Evolutionary conservation across 345 rosid genomes (phyloP).

Genomic region (Combretum micranthum): DNA sequence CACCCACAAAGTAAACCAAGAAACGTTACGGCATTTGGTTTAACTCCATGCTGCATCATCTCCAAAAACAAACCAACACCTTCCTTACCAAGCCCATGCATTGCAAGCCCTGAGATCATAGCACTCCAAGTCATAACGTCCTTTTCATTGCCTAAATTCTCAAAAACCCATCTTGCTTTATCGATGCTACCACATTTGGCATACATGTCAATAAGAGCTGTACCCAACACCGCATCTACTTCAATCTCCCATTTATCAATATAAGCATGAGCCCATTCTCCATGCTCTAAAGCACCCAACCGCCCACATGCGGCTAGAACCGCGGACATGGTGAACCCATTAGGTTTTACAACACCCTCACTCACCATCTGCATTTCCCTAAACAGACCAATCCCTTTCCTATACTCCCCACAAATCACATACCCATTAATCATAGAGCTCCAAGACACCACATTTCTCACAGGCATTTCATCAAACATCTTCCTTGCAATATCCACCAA

Average conservation of each 20-base stretch:
- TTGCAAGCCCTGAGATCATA: conserved; percentile 31
- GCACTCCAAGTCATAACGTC: conserved; percentile 38
- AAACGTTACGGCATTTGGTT: conserved; percentile 17
- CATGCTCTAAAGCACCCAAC: conserved; percentile 41
- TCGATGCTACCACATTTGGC: conserved; percentile 50
- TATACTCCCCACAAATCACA: conserved; percentile 36
- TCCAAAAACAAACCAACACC: conserved; percentile 17
- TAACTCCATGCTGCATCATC: conserved; percentile 11
- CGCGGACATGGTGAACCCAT: conserved; percentile 39
- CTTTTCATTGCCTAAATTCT: conserved; percentile 19
- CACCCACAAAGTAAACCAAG: conserved; percentile 29
- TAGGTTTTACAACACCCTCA: conserved; percentile 23
- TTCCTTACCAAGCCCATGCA: conserved; percentile 28
- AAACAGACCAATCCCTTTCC: conserved; percentile 37
- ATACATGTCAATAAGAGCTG: conserved; percentile 57
- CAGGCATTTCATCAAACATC: conserved; percentile 45
- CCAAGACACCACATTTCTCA: conserved; percentile 47
- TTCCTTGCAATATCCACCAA: conserved; percentile 26
- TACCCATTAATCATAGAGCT: conserved; percentile 47
- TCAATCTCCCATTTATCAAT: conserved; percentile 28
- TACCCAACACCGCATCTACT: conserved; percentile 41
- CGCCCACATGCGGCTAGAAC: conserved; percentile 49
- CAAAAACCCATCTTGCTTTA: conserved; percentile 32
- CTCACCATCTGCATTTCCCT: conserved; percentile 34
- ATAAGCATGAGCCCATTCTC: conserved; percentile 43